Evolutionary conservation across 2,329 filamentous ascomycete genomes (phyloP), one percentile per base, ranked within the genome.

Genomic region (Neofusicoccum kwambonambiense): DNA sequence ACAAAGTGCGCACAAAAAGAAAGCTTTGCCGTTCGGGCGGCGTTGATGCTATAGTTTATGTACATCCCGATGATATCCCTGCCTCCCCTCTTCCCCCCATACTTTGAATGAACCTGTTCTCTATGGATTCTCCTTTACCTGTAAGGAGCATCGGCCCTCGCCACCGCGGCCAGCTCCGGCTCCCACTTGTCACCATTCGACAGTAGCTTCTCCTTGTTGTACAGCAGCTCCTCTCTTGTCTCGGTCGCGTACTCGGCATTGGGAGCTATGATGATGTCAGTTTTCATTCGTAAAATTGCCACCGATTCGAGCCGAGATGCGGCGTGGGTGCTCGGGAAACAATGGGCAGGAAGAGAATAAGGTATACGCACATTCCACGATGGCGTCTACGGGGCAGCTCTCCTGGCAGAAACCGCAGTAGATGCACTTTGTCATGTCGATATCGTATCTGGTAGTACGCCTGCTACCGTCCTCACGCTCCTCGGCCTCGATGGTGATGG

Each of bases 381-480:
- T 99, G 66, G 95, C 95, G 81, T 99, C 95, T 64, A 99, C 95
- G 50, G 95, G 95, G 83, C 95, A 99, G 70, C 92, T 96, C 84
- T 99, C 95, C 84, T 97, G 94, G 87, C 95, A 98, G 83, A 96
- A 96, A 60, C 95, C 95, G 79, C 95, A 98, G 88, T 98, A 99
- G 81, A 99, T 99, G 84, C 95, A 99, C 86, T 99, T 99, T 75
- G 95, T 98, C 95, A 99, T 99, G 82, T 99, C 95, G 77, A 99
- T 97, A 79, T 99, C 95, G 82, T 99, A 99, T 77, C 94, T 89
- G 66, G 94, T 97, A 60, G 95, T 99, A 77, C 95, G 89, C 80
- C 95, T 89, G 75, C 92, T 96, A 69, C 95, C 95, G 75, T 99
- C 95, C 75, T 91, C 92, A 77, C 95, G 93, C 85, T 99, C 95